These are phyloP conservation scores for Cladosporium sp. DNA, from an alignment of 2,329 filamentous ascomycete genomes.

Conservation along the genomic window DNA sequence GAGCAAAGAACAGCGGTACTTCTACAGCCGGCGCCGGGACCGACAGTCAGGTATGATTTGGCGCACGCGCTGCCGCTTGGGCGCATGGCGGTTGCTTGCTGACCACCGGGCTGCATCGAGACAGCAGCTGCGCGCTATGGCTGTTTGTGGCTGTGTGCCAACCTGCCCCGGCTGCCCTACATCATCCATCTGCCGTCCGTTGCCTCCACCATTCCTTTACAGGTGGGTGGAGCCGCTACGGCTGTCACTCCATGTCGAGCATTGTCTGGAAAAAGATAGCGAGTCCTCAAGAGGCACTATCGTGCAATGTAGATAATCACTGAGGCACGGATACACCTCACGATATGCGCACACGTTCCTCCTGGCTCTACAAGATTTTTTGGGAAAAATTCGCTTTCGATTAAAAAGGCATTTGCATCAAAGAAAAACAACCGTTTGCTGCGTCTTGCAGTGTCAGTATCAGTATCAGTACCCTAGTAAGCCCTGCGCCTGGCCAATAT, in stretches of 20 bases:
- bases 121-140: conserved; percentile 4
- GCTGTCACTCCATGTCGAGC: background rate
- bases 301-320: too few relatives aligned
- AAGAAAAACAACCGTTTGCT: conserved; percentile 9
- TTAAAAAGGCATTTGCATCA: conserved; percentile 12
- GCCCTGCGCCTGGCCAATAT: conserved; percentile 11
- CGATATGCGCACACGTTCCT: too few relatives aligned
- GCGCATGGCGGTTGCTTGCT: conserved; percentile 2
- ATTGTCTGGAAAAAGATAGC: background rate
- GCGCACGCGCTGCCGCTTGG: background rate
- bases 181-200: too few relatives aligned
- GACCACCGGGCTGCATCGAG: conserved; percentile 5
- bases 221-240: too few relatives aligned
- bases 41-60: background rate
- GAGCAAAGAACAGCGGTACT: background rate
- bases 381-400: conserved; percentile 8
- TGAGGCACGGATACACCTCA: too few relatives aligned
- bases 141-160: background rate
- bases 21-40: background rate
- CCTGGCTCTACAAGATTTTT: background rate
- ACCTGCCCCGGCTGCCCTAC: too few relatives aligned
- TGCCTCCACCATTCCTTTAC: too few relatives aligned
- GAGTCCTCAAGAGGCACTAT: background rate
- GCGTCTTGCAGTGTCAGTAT: conserved; percentile 11
- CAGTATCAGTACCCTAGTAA: conserved; percentile 12